A percentile compares a stretch with the other conserved stretches of the same genome.
Conservation (phyloP, 805 yeast species). For the Debaryomyces maramus region DNA sequence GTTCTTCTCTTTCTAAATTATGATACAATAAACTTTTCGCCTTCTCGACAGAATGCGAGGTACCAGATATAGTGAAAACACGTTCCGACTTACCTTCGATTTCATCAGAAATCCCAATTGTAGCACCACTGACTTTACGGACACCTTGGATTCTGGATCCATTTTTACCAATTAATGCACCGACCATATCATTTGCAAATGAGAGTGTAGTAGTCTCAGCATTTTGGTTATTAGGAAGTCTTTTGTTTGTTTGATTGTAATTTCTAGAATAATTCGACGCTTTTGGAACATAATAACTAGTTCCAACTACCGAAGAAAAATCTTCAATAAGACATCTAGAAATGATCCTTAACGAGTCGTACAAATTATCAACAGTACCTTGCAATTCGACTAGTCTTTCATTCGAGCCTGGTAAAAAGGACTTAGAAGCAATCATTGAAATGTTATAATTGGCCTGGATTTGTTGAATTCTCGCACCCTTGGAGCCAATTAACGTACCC, state of each 20-base stretch:
- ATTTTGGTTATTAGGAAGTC: constrained; percentile 1
- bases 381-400: constrained; percentile 87
- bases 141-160: constrained; percentile 87
- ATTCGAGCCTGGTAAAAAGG: constrained; percentile 74
- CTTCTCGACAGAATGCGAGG: constrained; percentile 52
- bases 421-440: constrained; percentile 85
- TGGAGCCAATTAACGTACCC: constrained; percentile 86
- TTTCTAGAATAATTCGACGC: constrained; percentile 7
- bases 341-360: constrained; percentile 55
- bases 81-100: constrained; percentile 64
- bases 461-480: constrained; percentile 76
- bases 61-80: constrained; percentile 69
- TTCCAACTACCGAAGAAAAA: constrained; percentile 63
- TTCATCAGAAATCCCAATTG: constrained; percentile 72
- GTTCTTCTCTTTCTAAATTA: constrained; percentile 58
- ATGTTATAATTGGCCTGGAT: constrained; percentile 69
- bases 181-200: constrained; percentile 81
- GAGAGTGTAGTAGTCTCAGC: constrained; percentile 42
- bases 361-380: constrained; percentile 67
- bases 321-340: constrained; percentile 76
- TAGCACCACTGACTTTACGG: constrained; percentile 74
- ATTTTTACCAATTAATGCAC: constrained; percentile 84
- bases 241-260: constrained; percentile 3
- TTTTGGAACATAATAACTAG: constrained; percentile 61
- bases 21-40: constrained; percentile 59